Percentiles rank a stretch among this genome's conserved stretches.
Evolutionary conservation across 208 protist genomes (phyloP).

Genomic region (Crithidia mellificae): DNA sequence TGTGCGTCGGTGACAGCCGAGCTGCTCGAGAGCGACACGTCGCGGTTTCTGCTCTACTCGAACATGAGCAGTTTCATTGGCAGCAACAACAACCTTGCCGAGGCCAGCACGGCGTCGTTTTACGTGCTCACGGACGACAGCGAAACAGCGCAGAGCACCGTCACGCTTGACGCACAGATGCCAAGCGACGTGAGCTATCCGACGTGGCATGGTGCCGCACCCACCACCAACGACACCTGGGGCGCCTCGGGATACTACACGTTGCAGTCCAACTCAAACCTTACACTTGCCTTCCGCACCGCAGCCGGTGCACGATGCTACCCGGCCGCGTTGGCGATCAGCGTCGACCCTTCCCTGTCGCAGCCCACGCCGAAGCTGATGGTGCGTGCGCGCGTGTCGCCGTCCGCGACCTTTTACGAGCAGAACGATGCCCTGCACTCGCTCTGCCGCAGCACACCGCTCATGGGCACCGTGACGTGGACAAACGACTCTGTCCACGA

Average conservation of each 20-base stretch:
- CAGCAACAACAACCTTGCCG: background rate
- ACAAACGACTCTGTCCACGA: background rate
- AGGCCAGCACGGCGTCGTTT: constrained; percentile 3
- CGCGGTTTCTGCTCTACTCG: background rate
- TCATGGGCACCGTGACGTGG: constrained; percentile 19
- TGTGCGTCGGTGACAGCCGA: constrained; percentile 10
- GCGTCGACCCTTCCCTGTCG: constrained; percentile 14
- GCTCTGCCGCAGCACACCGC: background rate
- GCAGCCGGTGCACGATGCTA: constrained; percentile 14
- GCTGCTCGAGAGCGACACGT: constrained; percentile 7
- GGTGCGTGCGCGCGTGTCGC: constrained; percentile 17
- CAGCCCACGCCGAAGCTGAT: constrained; percentile 18
- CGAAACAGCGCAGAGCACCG: background rate
- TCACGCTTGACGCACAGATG: no score
- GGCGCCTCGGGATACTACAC: constrained; percentile 20
- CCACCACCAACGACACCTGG: background rate
- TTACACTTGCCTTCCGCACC: constrained; percentile 20
- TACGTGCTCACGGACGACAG: constrained; percentile 15
- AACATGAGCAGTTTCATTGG: background rate
- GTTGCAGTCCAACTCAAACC: constrained; percentile 9
- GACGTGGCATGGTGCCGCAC: constrained; percentile 1
- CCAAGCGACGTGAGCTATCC: background rate
- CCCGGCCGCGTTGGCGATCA: constrained; percentile 14
- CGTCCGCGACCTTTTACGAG: constrained; percentile 19
- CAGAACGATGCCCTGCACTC: background rate